phyloP scores from a whole-genome alignment of 148 eudicot genomes.

The Vaccinium macrocarpon region DNA sequence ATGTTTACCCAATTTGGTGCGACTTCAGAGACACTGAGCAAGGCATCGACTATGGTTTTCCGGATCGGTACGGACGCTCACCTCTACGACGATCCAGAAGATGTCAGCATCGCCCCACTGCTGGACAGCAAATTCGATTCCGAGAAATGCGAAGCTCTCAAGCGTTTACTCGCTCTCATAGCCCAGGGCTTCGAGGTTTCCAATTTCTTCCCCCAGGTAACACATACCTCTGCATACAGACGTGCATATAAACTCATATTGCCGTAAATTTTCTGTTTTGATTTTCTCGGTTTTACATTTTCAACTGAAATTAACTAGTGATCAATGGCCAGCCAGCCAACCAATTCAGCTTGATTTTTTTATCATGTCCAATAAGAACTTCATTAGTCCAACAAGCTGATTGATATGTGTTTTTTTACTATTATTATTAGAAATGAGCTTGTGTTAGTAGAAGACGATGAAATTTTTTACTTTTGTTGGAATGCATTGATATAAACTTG shows the following conservation, averaged over 20 bases:
- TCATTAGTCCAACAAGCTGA: background rate
- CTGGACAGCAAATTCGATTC: slow-evolving; percentile 90
- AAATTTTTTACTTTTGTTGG: background rate
- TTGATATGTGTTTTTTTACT: background rate
- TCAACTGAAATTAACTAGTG: background rate
- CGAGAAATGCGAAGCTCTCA: slow-evolving; percentile 93
- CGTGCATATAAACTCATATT: background rate
- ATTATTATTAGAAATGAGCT: background rate
- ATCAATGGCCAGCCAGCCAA: background rate
- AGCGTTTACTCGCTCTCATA: slow-evolving; percentile 91
- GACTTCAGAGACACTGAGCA: slow-evolving; percentile 77
- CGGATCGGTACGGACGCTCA: slow-evolving; percentile 98
- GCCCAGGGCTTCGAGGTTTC: slow-evolving; percentile 97
- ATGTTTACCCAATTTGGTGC: slow-evolving; percentile 86
- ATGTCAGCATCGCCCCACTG: slow-evolving; percentile 73
- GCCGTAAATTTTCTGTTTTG: background rate
- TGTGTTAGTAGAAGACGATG: background rate
- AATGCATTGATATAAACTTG: background rate
- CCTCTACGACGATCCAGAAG: slow-evolving; percentile 98
- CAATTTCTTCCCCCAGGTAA: slow-evolving; percentile 92
- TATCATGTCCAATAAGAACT: background rate
- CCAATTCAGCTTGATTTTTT: background rate
- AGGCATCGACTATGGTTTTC: slow-evolving; percentile 87
- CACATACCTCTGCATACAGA: background rate
- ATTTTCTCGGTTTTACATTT: background rate